These are phyloP conservation scores for Malus hybrid DNA, from an alignment of 331 rosid genomes.

Conservation along the genomic window DNA sequence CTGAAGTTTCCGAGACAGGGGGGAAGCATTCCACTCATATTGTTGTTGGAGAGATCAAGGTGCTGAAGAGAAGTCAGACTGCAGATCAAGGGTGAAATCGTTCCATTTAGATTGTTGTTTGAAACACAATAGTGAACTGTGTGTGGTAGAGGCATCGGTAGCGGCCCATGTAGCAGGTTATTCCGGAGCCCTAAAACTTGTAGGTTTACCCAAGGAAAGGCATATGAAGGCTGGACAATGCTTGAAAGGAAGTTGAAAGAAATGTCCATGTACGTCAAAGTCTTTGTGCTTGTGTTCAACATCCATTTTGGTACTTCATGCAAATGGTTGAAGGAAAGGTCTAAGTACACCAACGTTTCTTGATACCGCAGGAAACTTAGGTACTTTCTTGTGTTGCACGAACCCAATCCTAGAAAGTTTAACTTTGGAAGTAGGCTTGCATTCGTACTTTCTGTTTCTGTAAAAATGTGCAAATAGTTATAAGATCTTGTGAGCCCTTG, in stretches of 20 bases:
- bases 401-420: neutral
- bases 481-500: too few relatives aligned
- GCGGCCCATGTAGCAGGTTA: neutral
- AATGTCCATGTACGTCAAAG: neutral
- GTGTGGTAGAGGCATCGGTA: too few relatives aligned
- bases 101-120: neutral
- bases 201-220: neutral
- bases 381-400: neutral
- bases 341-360: neutral
- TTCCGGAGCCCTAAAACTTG: neutral
- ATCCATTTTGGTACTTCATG: neutral
- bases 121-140: too few relatives aligned
- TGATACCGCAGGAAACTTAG: neutral
- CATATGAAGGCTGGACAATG: neutral
- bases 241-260: neutral
- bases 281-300: neutral
- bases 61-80: too few relatives aligned
- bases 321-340: neutral
- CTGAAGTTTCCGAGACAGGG: neutral
- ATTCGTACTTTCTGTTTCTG: too few relatives aligned
- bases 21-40: neutral
- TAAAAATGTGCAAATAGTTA: accelerated
- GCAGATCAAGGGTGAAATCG: neutral
- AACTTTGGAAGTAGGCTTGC: too few relatives aligned
- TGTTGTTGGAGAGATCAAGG: neutral